Base-by-base conservation (phyloP, 441 rosid genomes). In the Macaranga tanarius region DNA sequence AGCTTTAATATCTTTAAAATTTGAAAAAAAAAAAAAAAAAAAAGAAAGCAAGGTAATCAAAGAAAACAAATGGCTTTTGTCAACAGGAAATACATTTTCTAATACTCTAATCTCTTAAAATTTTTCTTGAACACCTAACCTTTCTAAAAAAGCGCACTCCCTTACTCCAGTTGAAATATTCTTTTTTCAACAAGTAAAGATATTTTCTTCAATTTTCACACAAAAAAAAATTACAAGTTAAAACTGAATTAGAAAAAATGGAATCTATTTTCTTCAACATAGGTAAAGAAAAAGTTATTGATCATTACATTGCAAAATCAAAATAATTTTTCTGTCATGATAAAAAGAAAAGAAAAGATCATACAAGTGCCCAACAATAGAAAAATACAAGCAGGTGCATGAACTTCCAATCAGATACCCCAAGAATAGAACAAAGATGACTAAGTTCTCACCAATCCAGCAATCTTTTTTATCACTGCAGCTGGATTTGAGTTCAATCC, bases 401-500 rank as follows among this genome's bases (percentile, higher is more conserved):
- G 7, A 64, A 45, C 17, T 45, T 62, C 45, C 28, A 50, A 55
- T 15, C 40, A 55, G 59, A 71, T 56, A 71, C n/a, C 31, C 66
- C 42, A 31, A 56, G 38, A 67, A 48, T 62, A 68, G 57, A 72
- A 73, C 40, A 74, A 45, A 69, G 62, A 72, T 45, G 51, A 72
- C 50, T 47, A 34, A 72, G 65, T 55, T 76, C 85, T 85, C 75
- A 96, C 99, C 98, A 93, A 83, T 83, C 89, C 97, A 28, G 97
- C 96, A 66, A 96, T 92, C 89, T 96, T 96, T 84, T 92, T 96
- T 62, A 93, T 87, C 84, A 90, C 83, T 55, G 90, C 89, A 72
- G 97, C 92, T 63, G 98, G 97, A 80, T 96, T 92, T 75, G 99
- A 88, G 79, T 83, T 86, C 84, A 91, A 72, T 75, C 98, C 99